These are phyloP conservation scores for Melanogaster broomeanus DNA, from an alignment of 768 basidiomycete species.

Conservation along the genomic window DNA sequence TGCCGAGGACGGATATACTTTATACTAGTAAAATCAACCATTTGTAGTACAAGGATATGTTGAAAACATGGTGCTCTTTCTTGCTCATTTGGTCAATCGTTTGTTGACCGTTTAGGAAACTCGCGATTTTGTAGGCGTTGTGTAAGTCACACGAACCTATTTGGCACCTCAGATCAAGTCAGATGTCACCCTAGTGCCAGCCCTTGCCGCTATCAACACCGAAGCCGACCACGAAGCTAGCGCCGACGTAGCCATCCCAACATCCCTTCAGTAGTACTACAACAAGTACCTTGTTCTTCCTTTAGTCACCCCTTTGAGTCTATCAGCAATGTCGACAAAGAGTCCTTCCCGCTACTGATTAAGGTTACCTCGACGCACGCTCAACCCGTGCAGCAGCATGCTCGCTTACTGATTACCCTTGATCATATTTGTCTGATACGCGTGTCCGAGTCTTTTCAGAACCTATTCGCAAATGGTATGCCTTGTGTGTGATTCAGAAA, in stretches of 20 bases:
- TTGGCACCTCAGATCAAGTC: constrained; percentile 22
- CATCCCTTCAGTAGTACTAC: constrained; percentile 15
- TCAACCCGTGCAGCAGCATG: constrained; percentile 25
- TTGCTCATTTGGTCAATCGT: constrained; percentile 36
- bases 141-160: not conserved
- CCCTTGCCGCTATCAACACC: not conserved
- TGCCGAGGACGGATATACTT: constrained; percentile 22
- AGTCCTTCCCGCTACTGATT: constrained; percentile 10
- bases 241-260: constrained; percentile 30
- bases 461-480: constrained; percentile 17
- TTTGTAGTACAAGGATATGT: constrained; percentile 38
- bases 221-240: too few relatives aligned
- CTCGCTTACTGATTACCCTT: constrained; percentile 2
- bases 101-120: constrained; percentile 35
- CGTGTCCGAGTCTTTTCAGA: constrained; percentile 24
- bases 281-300: constrained; percentile 27
- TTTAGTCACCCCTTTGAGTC: constrained; percentile 15
- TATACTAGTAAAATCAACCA: constrained; percentile 26
- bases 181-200: constrained; percentile 2
- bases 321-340: not conserved
- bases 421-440: constrained; percentile 19
- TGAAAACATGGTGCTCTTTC: constrained; percentile 21
- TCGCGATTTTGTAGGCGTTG: not conserved
- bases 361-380: constrained; percentile 14
- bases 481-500: constrained; percentile 21